Evolutionary conservation across 768 basidiomycete species (phyloP).

Genomic region (Rhizopogon vinicolor): DNA sequence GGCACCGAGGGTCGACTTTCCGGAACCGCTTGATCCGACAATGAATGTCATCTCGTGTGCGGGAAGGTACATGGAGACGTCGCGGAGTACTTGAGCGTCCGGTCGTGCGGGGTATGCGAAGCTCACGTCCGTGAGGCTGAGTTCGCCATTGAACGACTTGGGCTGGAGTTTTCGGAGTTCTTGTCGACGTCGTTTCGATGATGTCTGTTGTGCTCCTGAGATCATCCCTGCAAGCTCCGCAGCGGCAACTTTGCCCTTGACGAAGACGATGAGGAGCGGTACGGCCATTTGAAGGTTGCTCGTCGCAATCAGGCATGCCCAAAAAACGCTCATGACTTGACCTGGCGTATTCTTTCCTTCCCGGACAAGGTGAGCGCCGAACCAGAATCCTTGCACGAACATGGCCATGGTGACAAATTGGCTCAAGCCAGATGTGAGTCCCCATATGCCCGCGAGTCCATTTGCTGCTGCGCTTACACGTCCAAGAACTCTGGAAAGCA

Average conservation of each 20-base stretch:
- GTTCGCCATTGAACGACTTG: constrained; percentile 61
- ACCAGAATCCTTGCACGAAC: constrained; percentile 99
- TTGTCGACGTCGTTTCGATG: constrained; percentile 7
- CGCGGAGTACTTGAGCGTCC: constrained; percentile 48
- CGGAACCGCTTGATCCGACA: constrained; percentile 74
- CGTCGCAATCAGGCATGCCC: constrained; percentile 91
- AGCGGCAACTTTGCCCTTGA: constrained; percentile 53
- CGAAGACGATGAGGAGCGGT: constrained; percentile 69
- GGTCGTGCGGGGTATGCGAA: constrained; percentile 77
- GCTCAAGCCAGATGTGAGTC: constrained; percentile 54
- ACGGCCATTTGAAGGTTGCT: constrained; percentile 85
- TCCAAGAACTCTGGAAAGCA: constrained; percentile 41
- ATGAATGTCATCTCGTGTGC: constrained; percentile 74
- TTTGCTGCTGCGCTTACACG: constrained; percentile 43
- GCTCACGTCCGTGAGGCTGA: constrained; percentile 52
- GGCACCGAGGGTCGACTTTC: constrained; percentile 69
- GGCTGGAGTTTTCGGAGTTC: constrained; percentile 66
- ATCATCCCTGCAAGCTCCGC: constrained; percentile 22
- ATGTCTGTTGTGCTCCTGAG: constrained; percentile 2
- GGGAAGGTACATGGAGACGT: constrained; percentile 66
- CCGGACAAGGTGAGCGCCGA: constrained; percentile 84
- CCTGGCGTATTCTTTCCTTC: constrained; percentile 65
- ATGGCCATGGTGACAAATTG: constrained; percentile 87
- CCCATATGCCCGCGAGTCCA: constrained; percentile 71
- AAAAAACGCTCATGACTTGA: constrained; percentile 94